A percentile compares a stretch with the other conserved stretches of the same genome.
These are phyloP conservation scores for Clarireedia sp. DNA, from an alignment of 2,329 filamentous ascomycete genomes.

Conservation along the genomic window DNA sequence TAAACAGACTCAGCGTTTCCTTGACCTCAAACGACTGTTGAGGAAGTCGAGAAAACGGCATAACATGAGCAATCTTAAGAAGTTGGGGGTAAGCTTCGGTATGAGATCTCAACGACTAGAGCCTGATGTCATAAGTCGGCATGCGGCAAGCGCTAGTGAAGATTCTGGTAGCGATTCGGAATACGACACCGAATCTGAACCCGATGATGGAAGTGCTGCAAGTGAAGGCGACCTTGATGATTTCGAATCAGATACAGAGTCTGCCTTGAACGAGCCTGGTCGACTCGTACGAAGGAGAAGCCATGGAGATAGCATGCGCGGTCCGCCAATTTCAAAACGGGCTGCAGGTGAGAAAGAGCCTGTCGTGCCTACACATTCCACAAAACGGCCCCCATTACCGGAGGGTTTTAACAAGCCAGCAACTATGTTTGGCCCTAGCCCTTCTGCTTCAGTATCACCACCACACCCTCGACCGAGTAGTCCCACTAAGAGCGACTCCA, in stretches of 20 bases:
- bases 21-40: constrained; percentile 54
- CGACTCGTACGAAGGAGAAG: constrained; percentile 31
- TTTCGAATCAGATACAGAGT: constrained; percentile 27
- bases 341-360: constrained; percentile 25
- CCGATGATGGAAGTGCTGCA: constrained; percentile 32
- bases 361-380: constrained; percentile 18
- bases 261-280: constrained; percentile 10
- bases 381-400: constrained; percentile 6
- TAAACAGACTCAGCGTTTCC: constrained; percentile 34
- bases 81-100: constrained; percentile 59
- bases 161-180: constrained; percentile 32
- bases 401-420: neutral
- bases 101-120: constrained; percentile 70
- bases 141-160: constrained; percentile 38
- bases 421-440: neutral
- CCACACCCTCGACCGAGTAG: constrained; percentile 6
- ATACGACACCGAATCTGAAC: constrained; percentile 29
- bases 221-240: constrained; percentile 37
- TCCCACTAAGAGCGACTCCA: constrained; percentile 10
- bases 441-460: constrained; percentile 3
- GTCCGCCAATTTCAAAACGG: constrained; percentile 28
- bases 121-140: constrained; percentile 20
- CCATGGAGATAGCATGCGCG: constrained; percentile 33
- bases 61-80: constrained; percentile 28
- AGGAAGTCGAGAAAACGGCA: constrained; percentile 42